These are phyloP conservation scores for Flagelloscypha sp. DNA, from an alignment of 768 basidiomycete species.

Conservation along the genomic window DNA sequence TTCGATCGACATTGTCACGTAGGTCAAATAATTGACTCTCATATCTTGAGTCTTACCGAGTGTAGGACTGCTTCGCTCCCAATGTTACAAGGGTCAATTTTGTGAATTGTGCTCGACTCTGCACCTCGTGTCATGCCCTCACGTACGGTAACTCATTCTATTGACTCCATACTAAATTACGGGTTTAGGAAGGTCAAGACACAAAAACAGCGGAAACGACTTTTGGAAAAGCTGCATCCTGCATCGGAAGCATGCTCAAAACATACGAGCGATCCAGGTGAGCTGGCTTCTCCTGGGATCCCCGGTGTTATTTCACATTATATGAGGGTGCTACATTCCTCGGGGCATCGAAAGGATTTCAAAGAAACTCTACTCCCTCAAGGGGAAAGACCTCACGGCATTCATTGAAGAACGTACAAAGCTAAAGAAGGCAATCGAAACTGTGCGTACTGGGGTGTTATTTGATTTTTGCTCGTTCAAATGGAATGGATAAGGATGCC, in stretches of 20 bases:
- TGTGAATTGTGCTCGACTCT: too few species aligned
- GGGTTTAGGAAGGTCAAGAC: too few species aligned
- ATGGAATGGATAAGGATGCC: not conserved
- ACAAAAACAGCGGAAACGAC: too few species aligned
- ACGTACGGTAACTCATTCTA: too few species aligned
- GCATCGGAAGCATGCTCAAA: not conserved
- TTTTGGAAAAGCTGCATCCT: constrained; percentile 6
- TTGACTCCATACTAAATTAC: too few species aligned
- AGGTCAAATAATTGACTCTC: too few species aligned
- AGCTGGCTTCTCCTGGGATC: not conserved
- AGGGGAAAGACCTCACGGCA: not conserved
- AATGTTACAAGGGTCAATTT: too few species aligned
- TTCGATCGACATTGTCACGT: too few species aligned
- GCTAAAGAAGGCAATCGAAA: not conserved
- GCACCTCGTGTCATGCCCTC: too few species aligned
- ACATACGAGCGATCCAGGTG: not conserved
- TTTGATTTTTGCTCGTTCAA: not conserved
- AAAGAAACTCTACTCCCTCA: not conserved
- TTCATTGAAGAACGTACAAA: not conserved
- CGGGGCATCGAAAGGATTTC: constrained; percentile 1
- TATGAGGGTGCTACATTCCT: not conserved
- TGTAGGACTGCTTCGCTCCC: too few species aligned
- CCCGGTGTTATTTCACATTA: not conserved
- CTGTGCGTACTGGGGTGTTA: not conserved
- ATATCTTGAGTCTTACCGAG: too few species aligned